Percentiles rank a stretch among this genome's conserved stretches.
These are phyloP conservation scores for Tetrahymena thermophila DNA, from an alignment of 73 alveolate genomes.

Conservation along the genomic window DNA sequence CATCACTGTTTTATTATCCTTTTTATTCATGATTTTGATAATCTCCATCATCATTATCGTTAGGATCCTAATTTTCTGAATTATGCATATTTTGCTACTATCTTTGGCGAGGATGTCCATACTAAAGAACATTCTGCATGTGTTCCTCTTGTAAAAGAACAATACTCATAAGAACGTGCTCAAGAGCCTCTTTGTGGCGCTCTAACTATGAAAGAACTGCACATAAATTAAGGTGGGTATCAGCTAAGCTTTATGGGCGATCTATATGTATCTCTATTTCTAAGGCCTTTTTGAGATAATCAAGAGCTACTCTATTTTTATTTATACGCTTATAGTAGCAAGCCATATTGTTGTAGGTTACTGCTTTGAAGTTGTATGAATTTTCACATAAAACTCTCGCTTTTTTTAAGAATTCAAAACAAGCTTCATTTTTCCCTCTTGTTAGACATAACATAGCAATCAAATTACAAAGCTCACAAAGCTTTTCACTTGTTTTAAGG, in stretches of 20 bases:
- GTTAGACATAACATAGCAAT: conserved; percentile 70
- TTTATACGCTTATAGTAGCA: conserved; percentile 73
- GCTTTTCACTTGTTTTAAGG: conserved; percentile 47
- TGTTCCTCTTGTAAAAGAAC: conserved; percentile 32
- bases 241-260: conserved; percentile 46
- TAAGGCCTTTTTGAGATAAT: conserved; percentile 69
- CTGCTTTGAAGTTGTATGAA: conserved; percentile 58
- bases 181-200: conserved; percentile 71
- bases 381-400: conserved; percentile 68
- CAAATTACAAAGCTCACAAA: conserved; percentile 77
- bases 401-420: conserved; percentile 71
- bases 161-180: conserved; percentile 57
- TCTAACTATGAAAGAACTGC: conserved; percentile 67
- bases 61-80: conserved; percentile 22
- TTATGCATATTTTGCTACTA: conserved; percentile 27
- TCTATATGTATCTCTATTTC: conserved; percentile 44
- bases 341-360: conserved; percentile 79
- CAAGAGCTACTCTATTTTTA: conserved; percentile 62
- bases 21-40: neutral
- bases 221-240: conserved; percentile 80
- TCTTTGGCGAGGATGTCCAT: conserved; percentile 31
- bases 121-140: conserved; percentile 25
- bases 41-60: conserved; percentile 2
- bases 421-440: conserved; percentile 72
- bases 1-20: conserved; percentile 14